A percentile compares a stretch with the other conserved stretches of the same genome.
Conservation (phyloP, 2,329 filamentous ascomycete genomes). For the Clonostachys chloroleuca region DNA sequence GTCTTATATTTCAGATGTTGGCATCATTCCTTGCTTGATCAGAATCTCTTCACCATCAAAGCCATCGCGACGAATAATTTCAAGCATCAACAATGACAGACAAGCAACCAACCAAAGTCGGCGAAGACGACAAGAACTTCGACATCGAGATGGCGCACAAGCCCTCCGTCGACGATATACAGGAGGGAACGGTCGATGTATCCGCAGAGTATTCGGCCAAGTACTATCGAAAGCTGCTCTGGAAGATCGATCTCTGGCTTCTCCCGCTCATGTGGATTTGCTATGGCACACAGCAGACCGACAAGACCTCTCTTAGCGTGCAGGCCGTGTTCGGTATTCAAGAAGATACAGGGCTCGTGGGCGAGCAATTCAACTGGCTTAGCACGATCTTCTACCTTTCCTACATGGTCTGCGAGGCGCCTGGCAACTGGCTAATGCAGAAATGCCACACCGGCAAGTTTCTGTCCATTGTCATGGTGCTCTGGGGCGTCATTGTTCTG, state of each 20-base stretch:
- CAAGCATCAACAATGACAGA: too few species aligned
- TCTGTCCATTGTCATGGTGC: constrained; percentile 24
- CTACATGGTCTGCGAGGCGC: constrained; percentile 17
- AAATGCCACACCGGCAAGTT: constrained; percentile 24
- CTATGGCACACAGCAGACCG: constrained; percentile 19
- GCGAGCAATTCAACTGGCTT: constrained; percentile 21
- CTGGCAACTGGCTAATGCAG: constrained; percentile 21
- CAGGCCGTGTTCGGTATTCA: constrained; percentile 20
- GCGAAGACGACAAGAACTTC: too few species aligned
- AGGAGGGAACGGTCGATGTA: constrained; percentile 2
- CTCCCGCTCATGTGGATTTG: constrained; percentile 21
- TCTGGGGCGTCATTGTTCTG: constrained; percentile 21
- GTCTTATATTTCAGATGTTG: too few species aligned
- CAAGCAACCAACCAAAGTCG: too few species aligned
- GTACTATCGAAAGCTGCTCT: constrained; percentile 16
- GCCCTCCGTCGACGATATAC: too few species aligned
- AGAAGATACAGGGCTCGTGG: constrained; percentile 17
- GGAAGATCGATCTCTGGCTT: constrained; percentile 21
- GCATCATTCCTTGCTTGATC: too few species aligned
- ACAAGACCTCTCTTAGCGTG: constrained; percentile 19
- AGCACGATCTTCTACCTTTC: constrained; percentile 20
- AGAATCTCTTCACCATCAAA: too few species aligned
- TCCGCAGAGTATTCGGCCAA: constrained; percentile 11
- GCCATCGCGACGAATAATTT: too few species aligned
- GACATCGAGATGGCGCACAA: too few species aligned